phyloP scores from a whole-genome alignment of 179 eudicot genomes.

The Spinacia oleracea region DNA sequence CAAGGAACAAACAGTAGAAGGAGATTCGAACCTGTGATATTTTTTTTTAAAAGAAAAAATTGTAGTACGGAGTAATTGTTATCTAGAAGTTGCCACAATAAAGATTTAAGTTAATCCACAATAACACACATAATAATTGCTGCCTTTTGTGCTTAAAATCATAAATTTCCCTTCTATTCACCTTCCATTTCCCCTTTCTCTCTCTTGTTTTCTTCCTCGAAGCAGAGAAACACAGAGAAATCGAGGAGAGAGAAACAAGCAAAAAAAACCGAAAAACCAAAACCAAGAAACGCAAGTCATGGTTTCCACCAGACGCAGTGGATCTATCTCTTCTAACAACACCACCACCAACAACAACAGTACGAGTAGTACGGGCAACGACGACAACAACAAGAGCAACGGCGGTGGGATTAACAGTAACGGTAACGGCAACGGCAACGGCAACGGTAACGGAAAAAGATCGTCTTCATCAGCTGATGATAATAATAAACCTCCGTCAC shows the following conservation, averaged over 20 bases:
- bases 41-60: no score
- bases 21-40: no score
- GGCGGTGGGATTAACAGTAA: no score
- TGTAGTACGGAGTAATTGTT: no score
- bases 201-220: no score
- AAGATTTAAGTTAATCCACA: no score
- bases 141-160: no score
- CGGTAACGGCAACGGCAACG: background rate
- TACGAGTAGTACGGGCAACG: slow-evolving; percentile 16
- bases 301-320: slow-evolving; percentile 70
- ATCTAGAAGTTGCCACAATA: no score
- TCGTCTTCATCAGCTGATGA: slow-evolving; percentile 39
- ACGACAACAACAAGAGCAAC: slow-evolving; percentile 15
- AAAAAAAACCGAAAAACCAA: background rate
- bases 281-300: slow-evolving; percentile 33
- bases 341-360: slow-evolving; percentile 25
- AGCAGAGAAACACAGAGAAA: background rate
- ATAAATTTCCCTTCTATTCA: no score
- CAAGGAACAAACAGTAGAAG: no score
- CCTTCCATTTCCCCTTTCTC: no score
- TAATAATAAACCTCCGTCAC: slow-evolving; percentile 52
- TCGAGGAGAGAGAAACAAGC: background rate
- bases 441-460: slow-evolving; percentile 32
- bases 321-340: slow-evolving; percentile 52
- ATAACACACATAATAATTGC: no score